phyloP scores from a whole-genome alignment of 2,329 filamentous ascomycete species.

The Chaetothyriales sp. region DNA sequence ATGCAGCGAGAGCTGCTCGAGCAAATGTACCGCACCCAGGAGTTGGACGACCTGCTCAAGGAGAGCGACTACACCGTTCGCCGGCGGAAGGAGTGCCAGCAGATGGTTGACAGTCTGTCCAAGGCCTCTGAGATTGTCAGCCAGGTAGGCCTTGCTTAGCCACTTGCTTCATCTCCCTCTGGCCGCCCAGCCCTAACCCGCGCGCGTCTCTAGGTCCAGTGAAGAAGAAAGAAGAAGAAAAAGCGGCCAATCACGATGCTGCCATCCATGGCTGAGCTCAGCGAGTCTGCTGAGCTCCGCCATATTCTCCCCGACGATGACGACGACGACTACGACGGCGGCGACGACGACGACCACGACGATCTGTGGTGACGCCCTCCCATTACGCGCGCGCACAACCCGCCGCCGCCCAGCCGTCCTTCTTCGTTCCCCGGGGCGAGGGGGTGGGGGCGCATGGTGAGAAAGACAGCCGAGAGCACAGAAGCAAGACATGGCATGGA shows the following conservation, averaged over 20 bases:
- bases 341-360: too few species aligned
- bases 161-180: too few species aligned
- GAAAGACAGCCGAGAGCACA: not conserved
- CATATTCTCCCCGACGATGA: too few species aligned
- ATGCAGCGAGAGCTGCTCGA: conserved; percentile 96
- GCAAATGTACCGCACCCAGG: conserved; percentile 88
- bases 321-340: too few species aligned
- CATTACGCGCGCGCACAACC: not conserved
- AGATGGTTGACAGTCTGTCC: conserved; percentile 90
- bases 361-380: too few species aligned
- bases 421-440: too few species aligned
- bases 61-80: conserved; percentile 95
- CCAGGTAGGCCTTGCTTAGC: conserved; percentile 39
- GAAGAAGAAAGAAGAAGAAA: too few species aligned
- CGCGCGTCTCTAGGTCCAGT: not conserved
- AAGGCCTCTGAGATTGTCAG: conserved; percentile 94
- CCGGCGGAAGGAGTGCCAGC: conserved; percentile 92
- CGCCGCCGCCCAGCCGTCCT: not conserved
- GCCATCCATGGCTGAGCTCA: too few species aligned
- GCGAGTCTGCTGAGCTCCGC: too few species aligned
- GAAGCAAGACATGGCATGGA: not conserved
- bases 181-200: not conserved
- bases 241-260: not conserved
- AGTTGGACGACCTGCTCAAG: conserved; percentile 87
- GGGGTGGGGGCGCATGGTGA: too few species aligned